Evolutionary conservation across 192 early-diverging fungal species (phyloP), one percentile per base, ranked within the genome.

Genomic region (Podila minutissima): DNA sequence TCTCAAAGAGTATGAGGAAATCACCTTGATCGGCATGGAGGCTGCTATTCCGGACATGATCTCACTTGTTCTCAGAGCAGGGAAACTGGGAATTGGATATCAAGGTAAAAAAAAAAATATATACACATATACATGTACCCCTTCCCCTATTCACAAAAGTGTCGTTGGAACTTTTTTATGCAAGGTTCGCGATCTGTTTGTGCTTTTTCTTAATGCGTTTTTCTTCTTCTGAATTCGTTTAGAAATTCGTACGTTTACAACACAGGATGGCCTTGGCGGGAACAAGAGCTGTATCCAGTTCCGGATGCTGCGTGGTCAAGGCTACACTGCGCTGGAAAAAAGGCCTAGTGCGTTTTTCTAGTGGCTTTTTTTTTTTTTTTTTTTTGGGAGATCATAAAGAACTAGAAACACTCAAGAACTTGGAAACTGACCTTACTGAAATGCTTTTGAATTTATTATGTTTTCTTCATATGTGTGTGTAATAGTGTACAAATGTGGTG

Each of bases 201-300:
- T 37, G 53, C 35, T 68, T 35, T 24, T 9, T 8, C 4, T 5
- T 68, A 41, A 4, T 28, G 19, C 53, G 41, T 48, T 31, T 64
- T 24, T 50, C 10, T 28, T 24, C 22, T 35, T 35, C 37, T 20
- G 24, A 19, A 20, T 32, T 22, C 3, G 17, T 62, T 8, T 79
- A 79, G 76, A 79, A 29, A 55, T 79, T 32, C 49, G 76, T 19
- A 79, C 76, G 10, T 79, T 79, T 55, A 79, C 76, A 20, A 79
- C 76, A 5, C 76, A 79, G 28, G 76, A 79, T 29, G 70, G 76
- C 20, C 46, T 79, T 58, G 76, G 76, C 50, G 76, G 76, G 38
- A 79, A 79, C 66, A 79, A 79, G 76, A 79, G 76, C 37, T 79
- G 76, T 68, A 69, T 79, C 15, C 76, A 79, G 66, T 79, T 79